Base-by-base conservation (phyloP, 495 filamentous ascomycete species). In the Penicillium arizonense region DNA sequence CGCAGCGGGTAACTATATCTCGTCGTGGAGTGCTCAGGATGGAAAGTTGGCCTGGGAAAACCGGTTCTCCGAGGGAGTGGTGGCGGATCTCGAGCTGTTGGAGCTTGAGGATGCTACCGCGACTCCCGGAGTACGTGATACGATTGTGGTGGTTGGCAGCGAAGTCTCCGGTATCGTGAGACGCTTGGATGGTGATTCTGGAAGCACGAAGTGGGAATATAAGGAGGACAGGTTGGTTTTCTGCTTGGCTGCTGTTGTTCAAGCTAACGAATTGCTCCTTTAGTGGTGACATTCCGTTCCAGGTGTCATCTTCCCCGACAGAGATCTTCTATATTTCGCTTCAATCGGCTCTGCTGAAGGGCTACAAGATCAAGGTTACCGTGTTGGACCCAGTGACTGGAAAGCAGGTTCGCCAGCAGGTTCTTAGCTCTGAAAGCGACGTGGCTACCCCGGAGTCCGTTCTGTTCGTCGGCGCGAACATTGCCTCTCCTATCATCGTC, bases 11-110 rank as follows among this genome's bases (percentile, higher is more conserved):
- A 74, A 76, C 20, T 77, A 78, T 14, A 79, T 97, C 37, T 79
- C 84, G 18, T 82, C 86, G n/a, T 97, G 92, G 91, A 86, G 88
- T 71, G 89, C 90, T 14, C 74, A 85, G 28, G 89, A 83, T 63
- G 94, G 94, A 35, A 83, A 86, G 66, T 73, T 89, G 62, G 82
- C 77, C 33, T 99, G 95, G 88, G 79, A 81, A 39, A 75, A 77
- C 30, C 70, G 73, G 36, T 81, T 88, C 56, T 59, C 49, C 5
- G 68, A 64, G 51, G 87, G 80, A 18, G 62, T 57, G n/a, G 80
- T 90, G 28, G 82, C 77, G 64, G 92, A 94, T 70, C 59, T 97
- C 49, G 89, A 96, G 77, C 75, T 96, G 26, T 76, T 88, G 67
- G 86, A 88, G 75, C 77, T 88, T 60, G 82, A 82, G 20, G 86